Percentiles rank a stretch among this genome's conserved stretches.
Conservation (phyloP, 345 rosid genomes). For the Aquilaria yunnanensis region DNA sequence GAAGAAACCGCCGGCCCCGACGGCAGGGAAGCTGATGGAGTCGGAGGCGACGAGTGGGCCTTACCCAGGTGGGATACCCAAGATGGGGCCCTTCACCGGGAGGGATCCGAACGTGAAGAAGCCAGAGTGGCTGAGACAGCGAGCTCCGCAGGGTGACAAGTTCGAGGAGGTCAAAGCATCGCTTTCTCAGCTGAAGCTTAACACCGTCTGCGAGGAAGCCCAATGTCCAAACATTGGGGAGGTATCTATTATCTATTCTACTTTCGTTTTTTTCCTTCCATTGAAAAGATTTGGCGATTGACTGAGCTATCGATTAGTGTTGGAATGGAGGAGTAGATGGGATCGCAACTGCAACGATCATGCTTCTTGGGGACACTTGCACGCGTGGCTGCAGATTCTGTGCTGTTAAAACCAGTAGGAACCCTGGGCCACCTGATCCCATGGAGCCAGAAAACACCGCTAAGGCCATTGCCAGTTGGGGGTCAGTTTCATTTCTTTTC, state of each 20-base stretch:
- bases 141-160: constrained; percentile 80
- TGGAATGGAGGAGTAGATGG: constrained; percentile 99
- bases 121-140: constrained; percentile 89
- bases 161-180: constrained; percentile 74
- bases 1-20: background rate
- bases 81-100: constrained; percentile 66
- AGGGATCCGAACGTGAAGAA: constrained; percentile 84
- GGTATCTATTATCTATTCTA: constrained; percentile 27
- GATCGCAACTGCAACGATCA: constrained; percentile 89
- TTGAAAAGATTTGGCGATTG: background rate
- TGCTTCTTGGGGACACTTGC: constrained; percentile 97
- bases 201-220: constrained; percentile 95
- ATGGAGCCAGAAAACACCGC: constrained; percentile 95
- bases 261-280: background rate
- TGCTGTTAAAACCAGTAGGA: constrained; percentile 95
- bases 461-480: constrained; percentile 85
- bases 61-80: constrained; percentile 46
- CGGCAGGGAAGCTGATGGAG: constrained; percentile 27
- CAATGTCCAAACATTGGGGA: constrained; percentile 98
- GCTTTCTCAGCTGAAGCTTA: constrained; percentile 67
- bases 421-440: constrained; percentile 90
- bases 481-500: constrained; percentile 36
- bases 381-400: constrained; percentile 99
- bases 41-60: constrained; percentile 27
- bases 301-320: constrained; percentile 35